Evolutionary conservation across 306 rosid genomes (phyloP).

Genomic region (Cicer yamashitae): DNA sequence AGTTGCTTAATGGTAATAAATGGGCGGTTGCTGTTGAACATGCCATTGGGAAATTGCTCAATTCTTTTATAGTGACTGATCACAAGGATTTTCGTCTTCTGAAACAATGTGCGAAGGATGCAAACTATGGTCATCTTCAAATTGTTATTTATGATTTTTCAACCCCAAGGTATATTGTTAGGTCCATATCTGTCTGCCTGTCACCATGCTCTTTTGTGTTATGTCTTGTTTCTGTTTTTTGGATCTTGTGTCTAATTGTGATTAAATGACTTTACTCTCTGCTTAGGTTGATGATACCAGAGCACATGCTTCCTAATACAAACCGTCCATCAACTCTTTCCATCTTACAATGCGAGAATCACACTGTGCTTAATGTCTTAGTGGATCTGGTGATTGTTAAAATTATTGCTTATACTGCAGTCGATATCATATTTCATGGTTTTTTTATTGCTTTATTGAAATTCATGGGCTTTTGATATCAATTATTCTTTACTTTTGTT

Average conservation of each 20-base stretch:
- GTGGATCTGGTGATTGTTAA: constrained; percentile 71
- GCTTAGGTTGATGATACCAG: constrained; percentile 71
- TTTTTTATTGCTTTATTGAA: constrained; percentile 9
- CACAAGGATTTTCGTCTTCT: constrained; percentile 81
- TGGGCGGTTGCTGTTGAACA: constrained; percentile 85
- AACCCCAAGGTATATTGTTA: constrained; percentile 65
- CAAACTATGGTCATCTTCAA: constrained; percentile 61
- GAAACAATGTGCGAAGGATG: constrained; percentile 82
- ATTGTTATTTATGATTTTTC: constrained; percentile 90
- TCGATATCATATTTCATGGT: constrained; percentile 1
- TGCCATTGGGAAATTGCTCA: constrained; percentile 87
- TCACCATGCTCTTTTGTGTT: not conserved
- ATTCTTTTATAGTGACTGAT: constrained; percentile 88
- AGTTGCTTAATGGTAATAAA: constrained; percentile 65
- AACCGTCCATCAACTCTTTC: constrained; percentile 74
- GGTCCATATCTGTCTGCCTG: not conserved
- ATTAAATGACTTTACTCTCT: constrained; percentile 42
- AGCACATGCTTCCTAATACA: constrained; percentile 89
- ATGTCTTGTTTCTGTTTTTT: constrained; percentile 10
- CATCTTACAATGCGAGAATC: constrained; percentile 69
- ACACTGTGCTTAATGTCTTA: constrained; percentile 77
- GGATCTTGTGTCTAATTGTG: constrained; percentile 12
- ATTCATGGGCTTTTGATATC: not conserved
- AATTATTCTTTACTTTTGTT: not conserved
- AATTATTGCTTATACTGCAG: constrained; percentile 33